A percentile compares a stretch with the other conserved stretches of the same genome.
Conservation (phyloP, 108 stramenopile species). For the Pseudonitzschia multiseries region DNA sequence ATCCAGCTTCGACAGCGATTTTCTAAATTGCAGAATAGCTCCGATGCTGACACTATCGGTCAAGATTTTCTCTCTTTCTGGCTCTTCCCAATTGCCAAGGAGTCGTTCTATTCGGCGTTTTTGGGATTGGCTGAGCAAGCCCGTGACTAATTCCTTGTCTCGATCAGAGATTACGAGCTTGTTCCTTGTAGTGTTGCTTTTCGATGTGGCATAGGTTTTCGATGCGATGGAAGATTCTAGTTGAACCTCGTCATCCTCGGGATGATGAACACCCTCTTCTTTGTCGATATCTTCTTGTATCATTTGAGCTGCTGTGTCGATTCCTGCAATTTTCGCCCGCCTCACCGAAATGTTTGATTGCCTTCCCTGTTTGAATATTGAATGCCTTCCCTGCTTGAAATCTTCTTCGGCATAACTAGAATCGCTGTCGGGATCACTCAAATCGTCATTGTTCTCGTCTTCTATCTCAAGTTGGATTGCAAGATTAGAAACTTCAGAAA, state of each 20-base stretch:
- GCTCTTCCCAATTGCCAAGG: slow-evolving; percentile 14
- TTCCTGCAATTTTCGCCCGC: background rate
- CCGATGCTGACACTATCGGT: slow-evolving; percentile 4
- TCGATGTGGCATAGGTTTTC: background rate
- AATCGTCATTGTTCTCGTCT: background rate
- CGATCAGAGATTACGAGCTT: background rate
- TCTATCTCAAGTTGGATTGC: slow-evolving; percentile 12
- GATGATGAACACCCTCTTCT: slow-evolving; percentile 3
- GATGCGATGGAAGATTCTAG: background rate
- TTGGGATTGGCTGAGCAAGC: slow-evolving; percentile 7
- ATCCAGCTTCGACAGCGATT: slow-evolving; percentile 43
- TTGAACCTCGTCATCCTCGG: background rate
- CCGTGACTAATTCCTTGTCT: slow-evolving; percentile 3
- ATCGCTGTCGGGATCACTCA: background rate
- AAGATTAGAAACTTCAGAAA: slow-evolving; percentile 46
- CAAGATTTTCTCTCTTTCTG: background rate
- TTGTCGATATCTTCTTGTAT: background rate
- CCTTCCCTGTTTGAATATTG: background rate
- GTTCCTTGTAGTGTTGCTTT: background rate
- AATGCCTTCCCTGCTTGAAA: too few species aligned
- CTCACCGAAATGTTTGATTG: background rate
- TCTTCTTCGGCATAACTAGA: background rate
- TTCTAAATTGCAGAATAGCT: slow-evolving; percentile 19
- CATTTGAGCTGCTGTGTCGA: slow-evolving; percentile 7
- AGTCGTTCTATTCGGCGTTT: slow-evolving; percentile 16